These are phyloP conservation scores for Cercospora citrullina DNA, from an alignment of 2,329 filamentous ascomycete genomes.

Conservation along the genomic window DNA sequence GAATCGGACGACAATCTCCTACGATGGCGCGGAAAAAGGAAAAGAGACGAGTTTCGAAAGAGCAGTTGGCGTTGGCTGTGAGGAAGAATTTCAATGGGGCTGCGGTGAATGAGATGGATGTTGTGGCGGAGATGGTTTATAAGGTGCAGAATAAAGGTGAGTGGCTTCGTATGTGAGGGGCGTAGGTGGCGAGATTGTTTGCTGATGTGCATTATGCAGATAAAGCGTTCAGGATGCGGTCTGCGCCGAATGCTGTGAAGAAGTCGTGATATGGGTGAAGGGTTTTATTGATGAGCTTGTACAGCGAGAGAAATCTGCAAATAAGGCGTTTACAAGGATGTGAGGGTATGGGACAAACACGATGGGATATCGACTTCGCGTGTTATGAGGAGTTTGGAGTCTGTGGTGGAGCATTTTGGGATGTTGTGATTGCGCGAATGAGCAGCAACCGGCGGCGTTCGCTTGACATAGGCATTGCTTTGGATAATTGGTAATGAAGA, in stretches of 20 bases:
- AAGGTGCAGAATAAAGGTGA: slow-evolving; percentile 63
- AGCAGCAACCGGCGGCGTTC: background rate
- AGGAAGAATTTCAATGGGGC: slow-evolving; percentile 82
- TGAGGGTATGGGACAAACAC: background rate
- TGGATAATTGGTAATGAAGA: background rate
- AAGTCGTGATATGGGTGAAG: slow-evolving; percentile 12
- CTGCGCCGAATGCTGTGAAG: slow-evolving; percentile 39
- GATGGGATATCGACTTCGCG: background rate
- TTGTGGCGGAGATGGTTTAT: slow-evolving; percentile 77
- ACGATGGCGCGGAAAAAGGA: slow-evolving; percentile 70
- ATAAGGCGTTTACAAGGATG: background rate
- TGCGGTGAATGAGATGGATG: slow-evolving; percentile 77
- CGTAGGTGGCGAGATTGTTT: background rate
- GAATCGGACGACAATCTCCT: slow-evolving; percentile 69
- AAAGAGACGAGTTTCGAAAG: slow-evolving; percentile 67
- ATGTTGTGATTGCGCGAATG: background rate
- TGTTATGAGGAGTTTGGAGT: background rate
- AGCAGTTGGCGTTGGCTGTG: slow-evolving; percentile 69
- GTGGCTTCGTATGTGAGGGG: slow-evolving; percentile 14
- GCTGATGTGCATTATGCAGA: slow-evolving; percentile 36
- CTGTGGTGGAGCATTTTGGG: background rate
- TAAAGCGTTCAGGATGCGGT: slow-evolving; percentile 50
- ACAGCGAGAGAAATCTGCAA: background rate
- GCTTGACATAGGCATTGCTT: background rate
- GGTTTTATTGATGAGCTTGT: background rate